phyloP scores from a whole-genome alignment of 2,329 filamentous ascomycete species.

The Elsinoe fawcettii region DNA sequence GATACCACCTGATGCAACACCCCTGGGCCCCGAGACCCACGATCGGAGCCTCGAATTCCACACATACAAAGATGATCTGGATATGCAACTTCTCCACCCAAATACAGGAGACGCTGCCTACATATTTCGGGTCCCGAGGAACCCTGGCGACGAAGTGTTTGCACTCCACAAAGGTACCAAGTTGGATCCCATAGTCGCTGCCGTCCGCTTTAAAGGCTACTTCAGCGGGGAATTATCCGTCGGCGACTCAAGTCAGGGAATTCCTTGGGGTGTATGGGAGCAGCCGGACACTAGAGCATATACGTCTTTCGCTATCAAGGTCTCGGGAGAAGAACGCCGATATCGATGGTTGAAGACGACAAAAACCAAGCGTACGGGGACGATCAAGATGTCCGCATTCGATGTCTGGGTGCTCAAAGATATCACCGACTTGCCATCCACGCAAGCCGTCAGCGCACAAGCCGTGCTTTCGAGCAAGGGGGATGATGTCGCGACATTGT shows the following conservation, averaged over 20 bases:
- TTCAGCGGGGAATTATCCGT: neutral
- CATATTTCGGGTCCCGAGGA: neutral
- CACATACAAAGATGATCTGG: neutral
- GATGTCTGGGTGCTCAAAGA: conserved; percentile 2
- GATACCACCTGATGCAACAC: neutral
- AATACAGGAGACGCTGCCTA: neutral
- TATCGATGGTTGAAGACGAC: neutral
- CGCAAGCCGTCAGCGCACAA: neutral
- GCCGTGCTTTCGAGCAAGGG: neutral
- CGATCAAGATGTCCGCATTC: neutral
- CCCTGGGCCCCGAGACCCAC: neutral
- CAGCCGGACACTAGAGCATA: neutral
- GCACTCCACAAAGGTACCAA: neutral
- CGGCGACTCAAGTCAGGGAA: neutral
- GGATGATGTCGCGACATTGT: neutral
- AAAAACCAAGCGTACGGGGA: neutral
- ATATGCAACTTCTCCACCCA: neutral
- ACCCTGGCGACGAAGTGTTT: neutral
- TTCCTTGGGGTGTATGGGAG: neutral
- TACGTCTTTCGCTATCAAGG: neutral
- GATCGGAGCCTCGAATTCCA: neutral
- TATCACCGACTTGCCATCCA: neutral
- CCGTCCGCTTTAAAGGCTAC: neutral
- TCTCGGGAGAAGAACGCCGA: neutral
- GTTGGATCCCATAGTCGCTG: neutral